Conservation (phyloP, 257 asterid genomes). For the Fraxinus americana region DNA sequence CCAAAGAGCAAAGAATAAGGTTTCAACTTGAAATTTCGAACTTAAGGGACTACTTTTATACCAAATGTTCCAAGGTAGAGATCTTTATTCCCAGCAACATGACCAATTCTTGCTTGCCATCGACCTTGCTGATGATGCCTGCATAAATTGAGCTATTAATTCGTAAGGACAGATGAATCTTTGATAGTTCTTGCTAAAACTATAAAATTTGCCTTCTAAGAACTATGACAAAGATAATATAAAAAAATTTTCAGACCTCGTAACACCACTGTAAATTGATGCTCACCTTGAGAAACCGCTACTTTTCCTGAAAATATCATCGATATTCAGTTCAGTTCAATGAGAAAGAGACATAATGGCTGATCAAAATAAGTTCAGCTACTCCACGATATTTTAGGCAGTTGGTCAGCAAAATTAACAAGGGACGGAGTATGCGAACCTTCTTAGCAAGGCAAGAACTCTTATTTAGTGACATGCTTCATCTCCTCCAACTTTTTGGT, state of each 20-base stretch:
- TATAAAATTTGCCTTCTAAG: background rate
- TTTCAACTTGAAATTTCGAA: no score
- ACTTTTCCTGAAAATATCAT: slow-evolving; percentile 58
- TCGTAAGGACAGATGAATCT: background rate
- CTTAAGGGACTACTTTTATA: slow-evolving; percentile 11
- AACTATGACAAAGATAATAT: background rate
- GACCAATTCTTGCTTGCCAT: slow-evolving; percentile 99
- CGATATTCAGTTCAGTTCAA: background rate
- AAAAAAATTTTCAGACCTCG: slow-evolving; percentile 48
- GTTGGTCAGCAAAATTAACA: background rate
- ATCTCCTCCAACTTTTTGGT: slow-evolving; percentile 77
- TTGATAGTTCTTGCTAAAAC: background rate
- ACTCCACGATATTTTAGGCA: no score
- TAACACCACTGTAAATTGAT: slow-evolving; percentile 85
- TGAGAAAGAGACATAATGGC: no score
- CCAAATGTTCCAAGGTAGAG: slow-evolving; percentile 95
- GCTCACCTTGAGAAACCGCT: slow-evolving; percentile 96
- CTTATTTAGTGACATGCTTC: slow-evolving; percentile 79
- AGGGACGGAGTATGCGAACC: slow-evolving; percentile 35
- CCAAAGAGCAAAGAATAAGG: no score
- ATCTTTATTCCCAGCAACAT: slow-evolving; percentile 94
- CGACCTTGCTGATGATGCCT: slow-evolving; percentile 99
- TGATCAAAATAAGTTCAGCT: no score
- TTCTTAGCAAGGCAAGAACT: slow-evolving; percentile 87
- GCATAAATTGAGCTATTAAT: slow-evolving; percentile 16